Evolutionary conservation across 2,329 filamentous ascomycete species (phyloP).

Genomic region (Diaporthe destruens): DNA sequence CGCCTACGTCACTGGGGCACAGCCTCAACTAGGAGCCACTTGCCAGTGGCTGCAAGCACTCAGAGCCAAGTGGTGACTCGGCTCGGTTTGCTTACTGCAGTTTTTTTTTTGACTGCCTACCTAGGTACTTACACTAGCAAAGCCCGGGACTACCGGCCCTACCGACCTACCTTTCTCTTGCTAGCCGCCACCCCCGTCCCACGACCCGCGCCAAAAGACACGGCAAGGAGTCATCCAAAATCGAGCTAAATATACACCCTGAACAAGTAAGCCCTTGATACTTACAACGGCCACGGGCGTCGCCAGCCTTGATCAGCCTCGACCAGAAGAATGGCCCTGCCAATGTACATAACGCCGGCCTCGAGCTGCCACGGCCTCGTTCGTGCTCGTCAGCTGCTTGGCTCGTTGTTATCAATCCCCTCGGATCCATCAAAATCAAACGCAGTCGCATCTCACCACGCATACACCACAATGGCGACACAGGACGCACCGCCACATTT

Average conservation of each 20-base stretch:
- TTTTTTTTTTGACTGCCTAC: too few relatives aligned
- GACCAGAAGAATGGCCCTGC: slow-evolving; percentile 5
- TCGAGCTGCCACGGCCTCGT: slow-evolving; percentile 14
- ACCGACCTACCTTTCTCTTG: not conserved
- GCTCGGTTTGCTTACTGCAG: not conserved
- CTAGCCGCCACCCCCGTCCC: slow-evolving; percentile 2
- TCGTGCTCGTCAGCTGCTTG: not conserved
- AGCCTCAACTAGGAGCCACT: not conserved
- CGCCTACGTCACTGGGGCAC: slow-evolving; percentile 24
- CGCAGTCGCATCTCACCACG: slow-evolving; percentile 1
- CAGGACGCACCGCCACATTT: slow-evolving; percentile 39
- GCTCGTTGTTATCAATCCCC: not conserved
- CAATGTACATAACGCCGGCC: slow-evolving; percentile 21
- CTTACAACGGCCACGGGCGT: not conserved
- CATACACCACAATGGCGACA: slow-evolving; percentile 2
- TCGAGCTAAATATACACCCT: not conserved
- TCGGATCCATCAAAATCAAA: not conserved
- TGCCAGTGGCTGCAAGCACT: slow-evolving; percentile 8
- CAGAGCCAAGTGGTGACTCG: slow-evolving; percentile 15
- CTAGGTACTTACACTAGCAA: too few relatives aligned
- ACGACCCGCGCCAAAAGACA: not conserved
- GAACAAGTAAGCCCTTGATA: not conserved
- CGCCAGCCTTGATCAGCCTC: not conserved
- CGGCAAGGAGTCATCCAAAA: slow-evolving; percentile 28
- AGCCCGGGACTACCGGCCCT: not conserved